These are phyloP conservation scores for Metschnikowia kunwiensis DNA, from an alignment of 805 yeast genomes.

Conservation along the genomic window DNA sequence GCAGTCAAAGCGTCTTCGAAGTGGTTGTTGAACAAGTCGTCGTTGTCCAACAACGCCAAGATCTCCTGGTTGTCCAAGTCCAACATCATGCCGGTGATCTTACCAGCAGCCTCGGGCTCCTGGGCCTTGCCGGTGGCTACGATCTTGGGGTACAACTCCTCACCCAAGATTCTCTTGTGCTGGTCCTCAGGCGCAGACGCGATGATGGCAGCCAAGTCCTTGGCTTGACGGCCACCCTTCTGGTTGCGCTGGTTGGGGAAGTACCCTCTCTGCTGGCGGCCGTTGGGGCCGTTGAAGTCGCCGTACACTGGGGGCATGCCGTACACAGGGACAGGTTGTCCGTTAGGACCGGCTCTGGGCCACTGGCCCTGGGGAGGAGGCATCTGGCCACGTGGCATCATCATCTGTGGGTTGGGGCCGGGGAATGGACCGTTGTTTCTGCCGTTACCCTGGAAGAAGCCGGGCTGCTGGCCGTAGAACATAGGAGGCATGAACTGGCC, in stretches of 20 bases:
- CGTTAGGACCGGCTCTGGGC: constrained; percentile 75
- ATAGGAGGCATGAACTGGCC: constrained; percentile 86
- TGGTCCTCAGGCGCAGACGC: constrained; percentile 76
- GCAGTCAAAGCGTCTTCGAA: constrained; percentile 94
- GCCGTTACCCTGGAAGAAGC: constrained; percentile 73
- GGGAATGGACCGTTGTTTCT: constrained; percentile 76
- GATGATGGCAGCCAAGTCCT: constrained; percentile 58
- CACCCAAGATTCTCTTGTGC: constrained; percentile 97
- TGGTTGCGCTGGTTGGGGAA: constrained; percentile 48
- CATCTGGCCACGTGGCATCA: constrained; percentile 68
- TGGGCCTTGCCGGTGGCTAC: constrained; percentile 81
- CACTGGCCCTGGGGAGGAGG: constrained; percentile 68
- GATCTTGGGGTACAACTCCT: constrained; percentile 92
- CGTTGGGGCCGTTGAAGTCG: constrained; percentile 44
- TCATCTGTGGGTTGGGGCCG: constrained; percentile 77
- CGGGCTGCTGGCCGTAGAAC: constrained; percentile 83
- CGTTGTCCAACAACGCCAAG: constrained; percentile 83
- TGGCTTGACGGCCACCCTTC: constrained; percentile 40
- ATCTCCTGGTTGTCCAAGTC: constrained; percentile 93
- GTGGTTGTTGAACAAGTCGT: constrained; percentile 82
- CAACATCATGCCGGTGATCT: constrained; percentile 97
- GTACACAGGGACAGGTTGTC: constrained; percentile 80
- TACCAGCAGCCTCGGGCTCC: constrained; percentile 95
- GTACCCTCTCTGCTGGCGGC: constrained; percentile 60
- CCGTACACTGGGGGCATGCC: constrained; percentile 77